Evolutionary conservation across 805 yeast genomes (phyloP), one percentile per base, ranked within the genome.

Genomic region (Osmozyma mogii): DNA sequence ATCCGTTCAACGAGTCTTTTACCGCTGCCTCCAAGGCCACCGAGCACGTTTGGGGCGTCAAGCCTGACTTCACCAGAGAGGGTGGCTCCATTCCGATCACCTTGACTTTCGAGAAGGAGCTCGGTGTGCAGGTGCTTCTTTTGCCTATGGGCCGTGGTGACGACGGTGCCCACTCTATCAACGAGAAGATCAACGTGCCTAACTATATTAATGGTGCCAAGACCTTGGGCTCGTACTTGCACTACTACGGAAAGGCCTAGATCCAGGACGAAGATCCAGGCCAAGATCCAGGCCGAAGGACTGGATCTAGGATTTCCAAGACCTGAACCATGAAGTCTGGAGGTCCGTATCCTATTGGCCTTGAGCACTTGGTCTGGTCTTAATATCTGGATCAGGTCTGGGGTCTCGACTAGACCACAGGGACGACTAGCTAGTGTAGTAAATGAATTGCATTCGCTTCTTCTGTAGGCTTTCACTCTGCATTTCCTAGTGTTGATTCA

Each of bases 31-130:
- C 82, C 31, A 75, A 79, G 56, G 98, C 98, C 34, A 92, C 98
- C 25, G 79, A 87, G 57, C 78, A 78, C 30, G 98, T 92, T 18
- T 92, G 95, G 88, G 80, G 84, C 41, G 75, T 89, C 27, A 94
- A 84, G 40, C 98, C 98, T 20, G 98, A 92, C 60, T 75, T 84
- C 54, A 94, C 97, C 23, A 79, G 99, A 67, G 99, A 92, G 65
- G 99, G 99, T 50, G 99, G 99, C 22, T 88, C 96, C 4, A 92
- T 92, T 52, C 99, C 99, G 41, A 88, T 92, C 56, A 89, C 99
- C 14, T 61, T 92, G 44, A 81, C 95, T 20, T 92, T 92, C 61
- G 96, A 92, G 66, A 70, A 87, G 49, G 78, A 76, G 53, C 71
- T 92, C 50, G 78, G 83, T 47, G 83, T 94, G 15, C 78, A 78